phyloP scores from a whole-genome alignment of 257 asterid species.

The Solanum chilense region DNA sequence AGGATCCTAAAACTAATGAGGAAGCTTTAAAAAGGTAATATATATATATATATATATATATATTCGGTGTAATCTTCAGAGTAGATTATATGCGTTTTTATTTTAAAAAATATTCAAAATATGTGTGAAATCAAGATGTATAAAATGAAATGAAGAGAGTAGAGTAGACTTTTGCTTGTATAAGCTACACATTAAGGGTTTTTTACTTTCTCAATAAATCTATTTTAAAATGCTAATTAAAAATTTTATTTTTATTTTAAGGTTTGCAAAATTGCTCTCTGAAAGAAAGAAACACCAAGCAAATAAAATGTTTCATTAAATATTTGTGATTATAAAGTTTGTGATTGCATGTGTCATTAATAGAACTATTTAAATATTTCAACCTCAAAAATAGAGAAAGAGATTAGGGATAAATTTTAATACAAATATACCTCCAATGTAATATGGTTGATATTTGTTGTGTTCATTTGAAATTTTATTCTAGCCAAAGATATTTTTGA shows the following conservation, averaged over 20 bases:
- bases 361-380: background rate
- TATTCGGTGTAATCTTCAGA: too few species aligned
- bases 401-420: background rate
- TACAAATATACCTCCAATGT: background rate
- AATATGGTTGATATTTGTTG: background rate
- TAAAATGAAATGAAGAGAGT: too few species aligned
- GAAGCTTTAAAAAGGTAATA: slow-evolving; percentile 1
- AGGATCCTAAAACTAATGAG: slow-evolving; percentile 1
- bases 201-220: background rate
- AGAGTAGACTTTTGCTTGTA: background rate
- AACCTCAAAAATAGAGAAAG: background rate
- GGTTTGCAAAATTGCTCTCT: slow-evolving; percentile 43
- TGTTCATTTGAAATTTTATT: background rate
- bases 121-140: too few species aligned
- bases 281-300: slow-evolving; percentile 19
- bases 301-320: background rate
- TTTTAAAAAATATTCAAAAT: too few species aligned
- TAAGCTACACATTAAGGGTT: background rate
- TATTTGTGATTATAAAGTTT: background rate
- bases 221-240: background rate
- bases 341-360: background rate
- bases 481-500: background rate
- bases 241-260: background rate
- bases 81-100: too few species aligned
- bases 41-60: background rate